Evolutionary conservation across 2,329 filamentous ascomycete species (phyloP).

Genomic region (Endoconidiophora laricicola): DNA sequence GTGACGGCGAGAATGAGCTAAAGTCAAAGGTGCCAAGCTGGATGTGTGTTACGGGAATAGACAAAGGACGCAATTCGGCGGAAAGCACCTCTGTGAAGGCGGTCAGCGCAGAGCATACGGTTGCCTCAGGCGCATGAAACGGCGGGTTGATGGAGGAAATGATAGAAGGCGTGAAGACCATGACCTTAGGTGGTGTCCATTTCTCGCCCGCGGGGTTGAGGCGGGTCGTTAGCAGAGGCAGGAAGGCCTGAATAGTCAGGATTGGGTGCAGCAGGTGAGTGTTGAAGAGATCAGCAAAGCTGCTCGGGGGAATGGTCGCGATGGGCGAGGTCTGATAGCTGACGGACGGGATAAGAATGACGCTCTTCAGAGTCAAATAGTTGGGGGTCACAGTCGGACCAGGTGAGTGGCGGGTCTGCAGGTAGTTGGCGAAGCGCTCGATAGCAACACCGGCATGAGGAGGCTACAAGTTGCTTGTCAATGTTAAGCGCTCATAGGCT

Average conservation of each 20-base stretch:
- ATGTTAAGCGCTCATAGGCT: not conserved
- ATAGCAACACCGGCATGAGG: conserved; percentile 51
- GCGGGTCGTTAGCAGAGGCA: conserved; percentile 56
- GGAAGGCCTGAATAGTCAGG: conserved; percentile 71
- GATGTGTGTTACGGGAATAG: conserved; percentile 68
- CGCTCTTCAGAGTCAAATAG: conserved; percentile 56
- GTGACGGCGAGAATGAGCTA: conserved; percentile 41
- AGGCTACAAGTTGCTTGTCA: conserved; percentile 32
- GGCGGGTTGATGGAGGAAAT: conserved; percentile 65
- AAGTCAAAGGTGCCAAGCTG: conserved; percentile 87
- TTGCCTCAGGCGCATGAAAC: conserved; percentile 72
- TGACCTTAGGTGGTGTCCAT: conserved; percentile 44
- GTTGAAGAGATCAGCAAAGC: conserved; percentile 81
- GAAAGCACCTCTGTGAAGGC: conserved; percentile 70
- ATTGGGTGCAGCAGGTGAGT: conserved; percentile 83
- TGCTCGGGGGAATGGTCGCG: conserved; percentile 66
- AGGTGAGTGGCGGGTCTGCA: conserved; percentile 59
- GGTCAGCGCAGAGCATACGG: conserved; percentile 70
- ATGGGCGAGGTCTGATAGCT: conserved; percentile 72
- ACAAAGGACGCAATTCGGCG: conserved; percentile 59
- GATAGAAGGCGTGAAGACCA: conserved; percentile 66
- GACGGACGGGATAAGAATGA: conserved; percentile 69
- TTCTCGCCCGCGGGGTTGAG: conserved; percentile 36
- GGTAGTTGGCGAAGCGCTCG: conserved; percentile 52
- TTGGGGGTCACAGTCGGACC: conserved; percentile 62